Conservation (phyloP, 148 eudicot species). For the Nyssa sinensis region DNA sequence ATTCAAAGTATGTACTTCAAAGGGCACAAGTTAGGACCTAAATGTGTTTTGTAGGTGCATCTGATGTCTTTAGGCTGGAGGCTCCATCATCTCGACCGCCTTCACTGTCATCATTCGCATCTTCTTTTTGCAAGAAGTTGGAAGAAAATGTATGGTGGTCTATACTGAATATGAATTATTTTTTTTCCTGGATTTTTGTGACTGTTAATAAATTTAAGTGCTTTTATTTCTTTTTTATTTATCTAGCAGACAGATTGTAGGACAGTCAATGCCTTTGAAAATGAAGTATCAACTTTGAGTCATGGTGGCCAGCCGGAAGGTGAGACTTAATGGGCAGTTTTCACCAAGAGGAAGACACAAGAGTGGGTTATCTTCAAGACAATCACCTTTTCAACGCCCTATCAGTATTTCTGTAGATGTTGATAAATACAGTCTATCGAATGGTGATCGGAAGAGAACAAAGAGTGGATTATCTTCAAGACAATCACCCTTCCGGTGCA, state of each 20-base stretch:
- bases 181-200: constrained; percentile 10
- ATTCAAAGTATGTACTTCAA: neutral
- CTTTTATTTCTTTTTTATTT: neutral
- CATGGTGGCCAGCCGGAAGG: constrained; percentile 10
- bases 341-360: constrained; percentile 4
- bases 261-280: constrained; percentile 24
- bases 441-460: too few relatives aligned
- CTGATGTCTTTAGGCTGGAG: constrained; percentile 10
- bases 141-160: constrained; percentile 26
- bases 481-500: constrained; percentile 26
- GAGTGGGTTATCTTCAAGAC: constrained; percentile 17
- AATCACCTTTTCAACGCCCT: constrained; percentile 22
- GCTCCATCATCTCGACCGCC: constrained; percentile 8
- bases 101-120: constrained; percentile 17
- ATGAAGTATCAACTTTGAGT: constrained; percentile 14
- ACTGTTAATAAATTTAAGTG: constrained; percentile 11
- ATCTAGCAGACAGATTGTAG: constrained; percentile 15
- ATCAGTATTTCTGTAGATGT: constrained; percentile 6
- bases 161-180: constrained; percentile 11
- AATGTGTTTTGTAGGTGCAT: constrained; percentile 14
- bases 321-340: constrained; percentile 1
- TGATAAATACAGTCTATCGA: too few relatives aligned
- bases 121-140: constrained; percentile 19
- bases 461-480: constrained; percentile 21
- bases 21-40: constrained; percentile 9